Conservation (phyloP, 192 early-diverging fungal species). For the Dispira simplex region DNA sequence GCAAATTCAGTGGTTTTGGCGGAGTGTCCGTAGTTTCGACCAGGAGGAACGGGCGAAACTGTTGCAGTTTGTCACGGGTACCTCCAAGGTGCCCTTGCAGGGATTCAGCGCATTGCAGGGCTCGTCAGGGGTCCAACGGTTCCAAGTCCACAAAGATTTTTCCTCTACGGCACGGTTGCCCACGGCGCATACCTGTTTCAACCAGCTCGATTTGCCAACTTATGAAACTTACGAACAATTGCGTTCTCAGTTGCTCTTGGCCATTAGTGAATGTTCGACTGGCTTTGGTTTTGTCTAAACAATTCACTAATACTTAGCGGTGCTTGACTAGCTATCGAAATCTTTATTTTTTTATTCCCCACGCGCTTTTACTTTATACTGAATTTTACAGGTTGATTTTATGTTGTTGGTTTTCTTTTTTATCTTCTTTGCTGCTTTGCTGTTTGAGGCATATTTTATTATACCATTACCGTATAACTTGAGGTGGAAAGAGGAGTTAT, state of each 20-base stretch:
- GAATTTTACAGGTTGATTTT: neutral
- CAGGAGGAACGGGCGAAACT: slow-evolving; percentile 97
- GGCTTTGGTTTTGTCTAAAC: slow-evolving; percentile 75
- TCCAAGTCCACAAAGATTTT: slow-evolving; percentile 98
- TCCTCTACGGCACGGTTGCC: slow-evolving; percentile 71
- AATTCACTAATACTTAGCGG: neutral
- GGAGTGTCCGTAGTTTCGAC: slow-evolving; percentile 89
- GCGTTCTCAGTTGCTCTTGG: slow-evolving; percentile 61
- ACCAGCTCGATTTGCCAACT: slow-evolving; percentile 90
- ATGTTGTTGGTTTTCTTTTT: neutral
- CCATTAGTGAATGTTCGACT: slow-evolving; percentile 83
- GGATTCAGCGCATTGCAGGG: slow-evolving; percentile 90
- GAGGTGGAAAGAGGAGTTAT: neutral
- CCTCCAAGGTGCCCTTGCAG: slow-evolving; percentile 93
- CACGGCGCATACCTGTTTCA: slow-evolving; percentile 97
- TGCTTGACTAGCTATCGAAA: neutral
- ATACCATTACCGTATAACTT: neutral
- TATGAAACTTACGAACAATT: slow-evolving; percentile 87
- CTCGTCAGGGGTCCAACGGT: slow-evolving; percentile 87
- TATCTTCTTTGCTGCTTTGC: neutral
- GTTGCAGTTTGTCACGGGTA: slow-evolving; percentile 95
- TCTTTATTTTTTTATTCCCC: neutral
- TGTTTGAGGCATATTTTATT: neutral
- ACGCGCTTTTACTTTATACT: slow-evolving; percentile 1
- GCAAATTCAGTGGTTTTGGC: slow-evolving; percentile 98